Base-by-base conservation (phyloP, 2,329 filamentous ascomycete genomes). In the Rhytidhysteron rufulum region DNA sequence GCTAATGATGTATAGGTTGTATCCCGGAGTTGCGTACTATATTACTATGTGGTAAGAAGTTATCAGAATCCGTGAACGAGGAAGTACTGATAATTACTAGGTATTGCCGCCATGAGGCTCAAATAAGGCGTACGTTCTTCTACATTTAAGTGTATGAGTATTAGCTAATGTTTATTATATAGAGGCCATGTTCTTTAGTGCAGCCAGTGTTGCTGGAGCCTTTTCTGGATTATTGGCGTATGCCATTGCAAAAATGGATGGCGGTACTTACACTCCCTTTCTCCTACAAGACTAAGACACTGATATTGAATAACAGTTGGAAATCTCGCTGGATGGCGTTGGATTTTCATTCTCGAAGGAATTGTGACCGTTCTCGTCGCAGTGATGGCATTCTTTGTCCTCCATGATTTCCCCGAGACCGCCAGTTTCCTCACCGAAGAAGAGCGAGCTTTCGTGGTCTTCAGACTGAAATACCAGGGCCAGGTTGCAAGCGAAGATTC, bases 321-420 rank as follows among this genome's bases (percentile, higher is more conserved):
- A 4, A 74, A 48, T 2, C 45, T 62, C 0, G 34, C 34, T 35
- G 31, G n/a, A 6, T 29, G 22, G 20, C 39, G 47, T 20, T 60
- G 59, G 54, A 62, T 65, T 21, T 66, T 66, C 44, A 63, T 65
- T 20, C 45, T 66, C 5, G 62, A 66, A 25, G 57, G 57, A 1
- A 59, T 66, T 1, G 34, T 60, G 19, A 66, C 63, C 0, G 61
- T 65, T 5, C 17, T 64, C n/a, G 57, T 66, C 3, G 60, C 59
- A 2, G 35, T 59, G 7, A 38, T 56, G n/a, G 59, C 62, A 11
- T 62, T 42, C 58, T 79, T 73, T 54, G 77, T 81, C 47, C 74
- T 86, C 8, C 73, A 80, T 44, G 82, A 85, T 57, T 83, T 80
- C 39, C 80, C 80, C 0, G 71, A 75, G 32, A 82, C 76, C 0